phyloP scores from a whole-genome alignment of 352 stramenopile species.

The Phytophthora crassamura region DNA sequence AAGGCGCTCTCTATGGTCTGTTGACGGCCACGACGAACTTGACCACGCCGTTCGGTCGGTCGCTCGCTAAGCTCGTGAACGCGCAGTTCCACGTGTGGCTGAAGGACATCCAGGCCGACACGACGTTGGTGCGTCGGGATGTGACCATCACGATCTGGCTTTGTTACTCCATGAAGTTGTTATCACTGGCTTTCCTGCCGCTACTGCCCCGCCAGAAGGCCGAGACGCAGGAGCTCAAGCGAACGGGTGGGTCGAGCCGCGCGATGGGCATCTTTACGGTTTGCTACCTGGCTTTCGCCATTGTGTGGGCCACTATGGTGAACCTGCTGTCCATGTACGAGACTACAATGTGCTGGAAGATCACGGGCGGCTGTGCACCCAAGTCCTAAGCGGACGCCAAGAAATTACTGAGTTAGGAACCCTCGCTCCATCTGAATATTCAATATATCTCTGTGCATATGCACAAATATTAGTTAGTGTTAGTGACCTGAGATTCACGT shows the following conservation, averaged over 20 bases:
- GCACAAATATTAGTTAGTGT: too few species aligned
- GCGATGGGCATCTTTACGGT: conserved; percentile 39
- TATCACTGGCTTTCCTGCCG: conserved; percentile 52
- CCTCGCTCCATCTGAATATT: conserved; percentile 1
- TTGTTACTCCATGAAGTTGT: conserved; percentile 58
- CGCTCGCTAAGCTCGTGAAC: conserved; percentile 57
- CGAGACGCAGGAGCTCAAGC: conserved; percentile 51
- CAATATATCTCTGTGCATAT: too few species aligned
- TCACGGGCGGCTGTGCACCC: conserved; percentile 56
- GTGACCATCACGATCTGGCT: conserved; percentile 64
- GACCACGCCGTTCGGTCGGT: conserved; percentile 45
- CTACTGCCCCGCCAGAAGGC: conserved; percentile 54
- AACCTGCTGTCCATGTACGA: conserved; percentile 58
- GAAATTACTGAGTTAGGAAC: conserved; percentile 8
- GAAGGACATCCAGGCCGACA: conserved; percentile 52
- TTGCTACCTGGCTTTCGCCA: conserved; percentile 33
- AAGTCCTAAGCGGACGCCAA: conserved; percentile 9
- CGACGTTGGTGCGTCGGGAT: conserved; percentile 51
- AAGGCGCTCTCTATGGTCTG: conserved; percentile 59
- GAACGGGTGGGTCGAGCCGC: conserved; percentile 42
- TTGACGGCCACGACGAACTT: conserved; percentile 59
- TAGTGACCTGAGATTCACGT: too few species aligned
- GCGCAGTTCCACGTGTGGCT: conserved; percentile 53
- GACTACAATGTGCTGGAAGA: conserved; percentile 55
- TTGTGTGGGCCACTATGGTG: conserved; percentile 41